Percentiles rank a stretch among this genome's conserved stretches.
Conservation (phyloP, 768 basidiomycete species). For the Leucogyrophana mollusca region DNA sequence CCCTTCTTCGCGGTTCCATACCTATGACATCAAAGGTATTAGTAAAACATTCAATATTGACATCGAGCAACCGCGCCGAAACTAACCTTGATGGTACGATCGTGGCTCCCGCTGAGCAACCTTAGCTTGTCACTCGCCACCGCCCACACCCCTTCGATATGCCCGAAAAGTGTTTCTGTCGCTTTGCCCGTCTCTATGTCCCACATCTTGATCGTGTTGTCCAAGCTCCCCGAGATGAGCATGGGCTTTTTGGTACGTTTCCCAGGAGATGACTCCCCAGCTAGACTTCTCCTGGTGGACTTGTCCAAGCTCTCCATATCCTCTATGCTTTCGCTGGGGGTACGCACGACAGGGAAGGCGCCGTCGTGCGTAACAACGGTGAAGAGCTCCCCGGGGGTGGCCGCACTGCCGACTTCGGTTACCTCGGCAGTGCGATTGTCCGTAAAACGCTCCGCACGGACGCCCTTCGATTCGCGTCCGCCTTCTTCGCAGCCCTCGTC, state of each 20-base stretch:
- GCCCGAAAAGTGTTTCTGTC: constrained; percentile 86
- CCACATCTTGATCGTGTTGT: constrained; percentile 97
- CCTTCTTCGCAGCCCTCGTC: constrained; percentile 44
- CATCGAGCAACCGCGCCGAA: too few relatives aligned
- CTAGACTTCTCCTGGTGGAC: constrained; percentile 1
- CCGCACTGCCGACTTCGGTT: constrained; percentile 12
- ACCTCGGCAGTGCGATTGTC: constrained; percentile 16
- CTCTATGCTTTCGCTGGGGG: constrained; percentile 10
- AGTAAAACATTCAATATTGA: too few relatives aligned
- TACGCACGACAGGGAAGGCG: not conserved
- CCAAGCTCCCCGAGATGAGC: constrained; percentile 85
- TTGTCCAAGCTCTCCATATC: constrained; percentile 9
- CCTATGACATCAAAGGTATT: constrained; percentile 41
- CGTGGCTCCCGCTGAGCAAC: constrained; percentile 91
- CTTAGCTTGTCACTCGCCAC: constrained; percentile 91
- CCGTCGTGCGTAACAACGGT: constrained; percentile 29
- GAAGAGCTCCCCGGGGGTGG: constrained; percentile 19
- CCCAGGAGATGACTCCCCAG: constrained; percentile 16
- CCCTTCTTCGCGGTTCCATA: constrained; percentile 92
- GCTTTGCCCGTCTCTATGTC: constrained; percentile 85
- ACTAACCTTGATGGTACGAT: constrained; percentile 93
- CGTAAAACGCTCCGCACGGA: constrained; percentile 3
- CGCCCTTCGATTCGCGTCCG: constrained; percentile 9
- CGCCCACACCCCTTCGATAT: constrained; percentile 98
- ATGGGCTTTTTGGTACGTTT: constrained; percentile 53